These are phyloP conservation scores for Hymenoscyphus scutula DNA, from an alignment of 2,329 filamentous ascomycete genomes.

Conservation along the genomic window DNA sequence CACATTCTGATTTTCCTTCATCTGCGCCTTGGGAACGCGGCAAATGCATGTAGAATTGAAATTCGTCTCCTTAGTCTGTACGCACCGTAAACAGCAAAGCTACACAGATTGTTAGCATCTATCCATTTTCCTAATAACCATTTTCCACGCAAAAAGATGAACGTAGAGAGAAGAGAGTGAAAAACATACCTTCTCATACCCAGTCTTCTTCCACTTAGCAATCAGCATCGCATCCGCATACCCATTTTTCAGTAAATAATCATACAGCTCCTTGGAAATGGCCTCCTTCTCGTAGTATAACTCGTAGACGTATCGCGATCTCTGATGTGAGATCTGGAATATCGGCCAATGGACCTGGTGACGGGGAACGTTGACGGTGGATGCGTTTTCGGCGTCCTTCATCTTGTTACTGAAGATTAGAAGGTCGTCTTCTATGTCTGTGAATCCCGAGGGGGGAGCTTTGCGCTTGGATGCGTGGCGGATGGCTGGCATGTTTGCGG, in stretches of 20 bases:
- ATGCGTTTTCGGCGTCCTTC: conserved; percentile 92
- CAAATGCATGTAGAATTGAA: conserved; percentile 98
- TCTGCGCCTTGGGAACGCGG: conserved; percentile 81
- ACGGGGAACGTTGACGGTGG: conserved; percentile 74
- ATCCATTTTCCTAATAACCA: background rate
- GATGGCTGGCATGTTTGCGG: conserved; percentile 66
- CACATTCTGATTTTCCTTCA: conserved; percentile 87
- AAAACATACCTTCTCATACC: conserved; percentile 82
- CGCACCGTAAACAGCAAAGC: conserved; percentile 92
- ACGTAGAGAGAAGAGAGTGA: too few species aligned
- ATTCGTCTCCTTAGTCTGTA: conserved; percentile 99
- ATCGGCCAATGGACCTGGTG: conserved; percentile 96
- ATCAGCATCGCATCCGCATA: conserved; percentile 95
- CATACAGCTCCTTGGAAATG: conserved; percentile 87
- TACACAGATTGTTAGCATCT: conserved; percentile 38
- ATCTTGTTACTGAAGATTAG: conserved; percentile 87
- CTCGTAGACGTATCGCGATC: conserved; percentile 91
- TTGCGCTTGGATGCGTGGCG: conserved; percentile 74
- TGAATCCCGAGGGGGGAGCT: conserved; percentile 81
- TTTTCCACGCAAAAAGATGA: conserved; percentile 4
- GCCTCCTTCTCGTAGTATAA: conserved; percentile 98
- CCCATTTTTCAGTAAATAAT: conserved; percentile 93
- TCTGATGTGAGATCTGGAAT: conserved; percentile 94
- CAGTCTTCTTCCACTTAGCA: conserved; percentile 99
- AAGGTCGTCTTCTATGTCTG: conserved; percentile 83